Evolutionary conservation across 306 rosid species (phyloP).

Genomic region (Fagus sylvatica): DNA sequence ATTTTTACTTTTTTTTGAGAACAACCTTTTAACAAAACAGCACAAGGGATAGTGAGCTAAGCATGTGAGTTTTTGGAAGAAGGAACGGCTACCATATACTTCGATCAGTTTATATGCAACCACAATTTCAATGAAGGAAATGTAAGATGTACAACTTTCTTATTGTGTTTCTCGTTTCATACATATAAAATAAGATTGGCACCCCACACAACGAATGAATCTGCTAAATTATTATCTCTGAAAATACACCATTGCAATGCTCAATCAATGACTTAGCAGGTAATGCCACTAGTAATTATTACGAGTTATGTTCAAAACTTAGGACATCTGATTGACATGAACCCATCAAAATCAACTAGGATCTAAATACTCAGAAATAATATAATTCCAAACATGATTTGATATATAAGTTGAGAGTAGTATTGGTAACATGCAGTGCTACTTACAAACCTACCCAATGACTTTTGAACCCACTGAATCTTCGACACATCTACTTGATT

Average conservation of each 20-base stretch:
- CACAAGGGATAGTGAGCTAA: background rate
- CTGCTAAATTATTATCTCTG: background rate
- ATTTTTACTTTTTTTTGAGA: background rate
- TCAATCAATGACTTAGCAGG: slow-evolving; percentile 3
- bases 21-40: background rate
- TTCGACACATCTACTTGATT: too few species aligned
- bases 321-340: background rate
- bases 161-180: slow-evolving; percentile 5
- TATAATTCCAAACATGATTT: background rate
- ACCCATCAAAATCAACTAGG: background rate
- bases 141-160: background rate
- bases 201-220: background rate
- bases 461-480: too few species aligned
- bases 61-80: background rate
- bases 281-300: slow-evolving; percentile 5
- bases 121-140: background rate
- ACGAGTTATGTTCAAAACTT: background rate
- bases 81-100: slow-evolving; percentile 1
- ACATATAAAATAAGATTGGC: background rate
- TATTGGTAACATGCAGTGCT: background rate
- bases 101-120: slow-evolving; percentile 13
- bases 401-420: background rate
- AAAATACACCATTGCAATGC: background rate
- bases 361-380: background rate
- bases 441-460: background rate